Percentiles rank a stretch among this genome's conserved stretches.
phyloP scores from a whole-genome alignment of 768 basidiomycete genomes.

The Scleroderma bovista region DNA sequence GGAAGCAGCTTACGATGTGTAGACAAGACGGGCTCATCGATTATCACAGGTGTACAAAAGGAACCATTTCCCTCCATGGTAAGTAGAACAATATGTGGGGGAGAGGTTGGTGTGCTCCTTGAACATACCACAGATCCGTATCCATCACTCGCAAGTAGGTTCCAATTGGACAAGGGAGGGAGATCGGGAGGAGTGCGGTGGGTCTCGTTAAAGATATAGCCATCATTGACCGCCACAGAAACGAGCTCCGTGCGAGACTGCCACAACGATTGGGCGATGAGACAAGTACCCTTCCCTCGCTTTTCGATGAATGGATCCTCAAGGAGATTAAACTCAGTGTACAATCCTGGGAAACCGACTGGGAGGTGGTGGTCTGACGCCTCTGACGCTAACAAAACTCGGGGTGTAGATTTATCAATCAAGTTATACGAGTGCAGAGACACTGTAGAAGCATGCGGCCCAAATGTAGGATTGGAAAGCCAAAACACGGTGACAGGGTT shows the following conservation, averaged over 20 bases:
- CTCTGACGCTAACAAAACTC: conserved; percentile 38
- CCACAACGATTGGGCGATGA: conserved; percentile 47
- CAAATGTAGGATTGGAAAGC: conserved; percentile 50
- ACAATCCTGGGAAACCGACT: conserved; percentile 55
- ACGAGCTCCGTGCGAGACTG: conserved; percentile 49
- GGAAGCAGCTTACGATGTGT: conserved; percentile 32
- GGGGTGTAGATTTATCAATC: conserved; percentile 2
- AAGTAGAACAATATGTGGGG: conserved; percentile 48
- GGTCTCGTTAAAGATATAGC: conserved; percentile 32
- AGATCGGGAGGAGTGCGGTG: conserved; percentile 7
- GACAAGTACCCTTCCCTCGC: conserved; percentile 2
- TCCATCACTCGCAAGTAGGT: conserved; percentile 46
- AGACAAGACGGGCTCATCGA: conserved; percentile 40
- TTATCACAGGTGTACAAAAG: conserved; percentile 29
- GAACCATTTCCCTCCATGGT: conserved; percentile 21
- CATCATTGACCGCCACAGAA: conserved; percentile 37
- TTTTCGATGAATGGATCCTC: conserved; percentile 35
- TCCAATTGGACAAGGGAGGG: conserved; percentile 43
- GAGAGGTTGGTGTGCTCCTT: conserved; percentile 43
- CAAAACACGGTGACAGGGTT: conserved; percentile 37
- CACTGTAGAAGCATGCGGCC: conserved; percentile 54
- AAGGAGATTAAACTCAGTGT: conserved; percentile 44
- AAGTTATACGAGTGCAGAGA: conserved; percentile 44
- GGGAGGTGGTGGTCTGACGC: conserved; percentile 13
- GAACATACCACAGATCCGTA: conserved; percentile 38